Base-by-base conservation (phyloP, 164 flowering plant species). In the Berberis thunbergii region DNA sequence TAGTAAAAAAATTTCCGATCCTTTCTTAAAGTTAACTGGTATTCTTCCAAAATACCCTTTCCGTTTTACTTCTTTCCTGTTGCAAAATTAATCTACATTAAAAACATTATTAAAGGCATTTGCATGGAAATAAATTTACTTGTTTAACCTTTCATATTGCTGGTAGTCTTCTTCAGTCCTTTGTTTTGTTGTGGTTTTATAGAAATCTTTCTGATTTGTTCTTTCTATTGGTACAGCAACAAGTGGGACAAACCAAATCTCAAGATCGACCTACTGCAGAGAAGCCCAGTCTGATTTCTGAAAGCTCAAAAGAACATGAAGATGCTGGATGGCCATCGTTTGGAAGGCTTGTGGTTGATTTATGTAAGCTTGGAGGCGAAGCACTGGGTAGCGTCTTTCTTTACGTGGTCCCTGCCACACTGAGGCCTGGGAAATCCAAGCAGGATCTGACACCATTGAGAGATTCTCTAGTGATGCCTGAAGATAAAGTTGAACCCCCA, bases 321-420 rank as follows among this genome's bases (percentile, higher is more conserved):
- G 75, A 74, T 61, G 85, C 81, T 26, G 85, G 83, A 60, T 89
- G 95, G 98, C 91, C 95, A 61, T 89, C 96, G 46, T 83, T 86
- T 62, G 89, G 91, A 10, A 89, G 84, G 65, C 89, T 92, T 49
- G 1, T 86, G 7, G 40, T 67, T 43, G 98, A 92, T 76, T 77
- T 89, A 11, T 74, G 78, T 38, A 89, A 85, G 69, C 81, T 86
- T 4, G 78, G 78, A 4, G 53, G 84, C 3, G 93, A 89, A 72
- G 78, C 81, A 8, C 59, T 83, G 59, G 77, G 67, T 49, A 73
- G 74, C 57, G 54, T 72, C 12, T 67, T 82, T 45, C 64, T 76
- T 3, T 72, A 73, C 49, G 69, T 81, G 45, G 42, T 84, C n/a
- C 96, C 93, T 43, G 66, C 71, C 26, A 73, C 69, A 38, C 48